Base-by-base conservation (phyloP, 176 grass and related monocot species). In the Poa pratensis region DNA sequence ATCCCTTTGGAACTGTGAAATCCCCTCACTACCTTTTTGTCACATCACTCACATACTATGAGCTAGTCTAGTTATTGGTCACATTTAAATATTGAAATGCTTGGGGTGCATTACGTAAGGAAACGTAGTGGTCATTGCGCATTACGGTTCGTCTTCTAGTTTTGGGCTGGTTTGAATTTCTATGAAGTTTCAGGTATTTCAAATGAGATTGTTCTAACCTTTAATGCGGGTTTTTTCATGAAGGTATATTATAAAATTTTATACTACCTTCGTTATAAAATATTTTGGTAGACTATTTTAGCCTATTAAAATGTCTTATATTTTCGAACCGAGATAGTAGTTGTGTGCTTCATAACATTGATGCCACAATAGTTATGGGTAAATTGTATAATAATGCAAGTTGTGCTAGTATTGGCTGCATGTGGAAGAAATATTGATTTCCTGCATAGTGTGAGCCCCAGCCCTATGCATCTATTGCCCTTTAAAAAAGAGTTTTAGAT, bases 341-440 rank as follows among this genome's bases (percentile, higher is more conserved):
- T 6, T 62, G 23, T 27, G 48, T 60, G 12, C 74, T 72, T 66
- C 13, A 20, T 8, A 23, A 55, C 13, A 23, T 6, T 15, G 11
- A 61, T 71, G 52, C 8, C 20, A 62, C 48, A 28, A 28, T 69
- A 53, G 43, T 11, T 34, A 48, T 15, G 26, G 60, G 20, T 1
- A 32, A 66, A 75, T 20, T 51, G 19, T 77, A 61, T 32, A 35
- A 46, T 83, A 34, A 3, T 64, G 3, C 55, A 84, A 84, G 67
- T 88, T 83, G 81, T 79, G 81, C 3, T 73, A 32, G 20, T 65
- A 52, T 45, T 79, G 46, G 69, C 73, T 83, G 65, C 54, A 73
- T 17, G 61, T 28, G 10, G 22, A n/a, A 83, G 75, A 64, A 52
- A 53, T 40, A 75, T 32, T 65, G 28, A 6, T 39, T 55, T 37